Base-by-base conservation (phyloP, 2,329 filamentous ascomycete species). In the Cercospora brassicicola region DNA sequence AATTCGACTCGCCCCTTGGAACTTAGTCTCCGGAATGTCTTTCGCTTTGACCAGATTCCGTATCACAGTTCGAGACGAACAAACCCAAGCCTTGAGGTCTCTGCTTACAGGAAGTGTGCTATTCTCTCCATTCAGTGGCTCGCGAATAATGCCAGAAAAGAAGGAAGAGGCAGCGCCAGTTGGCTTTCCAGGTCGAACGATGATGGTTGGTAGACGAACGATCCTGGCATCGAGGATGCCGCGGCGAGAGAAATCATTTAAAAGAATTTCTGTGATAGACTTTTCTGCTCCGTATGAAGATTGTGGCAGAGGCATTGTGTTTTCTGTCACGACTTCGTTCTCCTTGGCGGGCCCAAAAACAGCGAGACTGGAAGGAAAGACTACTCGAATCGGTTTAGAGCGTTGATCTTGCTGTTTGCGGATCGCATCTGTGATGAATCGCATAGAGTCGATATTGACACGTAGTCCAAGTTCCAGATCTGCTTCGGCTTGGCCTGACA, bases 131-230 rank as follows among this genome's bases (percentile, higher is more conserved):
- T 59, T 68, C 2, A 68, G 48, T 6, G 82, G 82, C 74, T 84
- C 82, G 4, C 82, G 78, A 62, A 84, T 80, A 26, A 84, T 83
- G 18, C 82, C 81, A 56, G 80, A 82, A 9, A 80, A 79, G 62
- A 84, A 84, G 45, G 81, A 82, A 63, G 81, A 82, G 10, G 82
- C 82, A 10, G 82, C 82, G 60, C 80, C 81, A 0, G 81, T 82
- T 0, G 82, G 82, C 59, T 77, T 78, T 0, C 82, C 82, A 4
- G 82, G 81, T 55, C 82, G 76, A 5, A 83, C 81, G 5, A 81
- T 81, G 57, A 83, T 81, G 3, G 82, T 83, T 13, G 82, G 82
- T 7, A 83, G 72, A n/a, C 82, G 15, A 78, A 76, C 5, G 77
- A 81, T 65, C 15, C 63, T 8, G 0, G 63, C 63, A 26, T 65